A percentile compares a stretch with the other conserved stretches of the same genome.
phyloP scores from a whole-genome alignment of 2,329 filamentous ascomycete species.

The Hypoxylon sp. region DNA sequence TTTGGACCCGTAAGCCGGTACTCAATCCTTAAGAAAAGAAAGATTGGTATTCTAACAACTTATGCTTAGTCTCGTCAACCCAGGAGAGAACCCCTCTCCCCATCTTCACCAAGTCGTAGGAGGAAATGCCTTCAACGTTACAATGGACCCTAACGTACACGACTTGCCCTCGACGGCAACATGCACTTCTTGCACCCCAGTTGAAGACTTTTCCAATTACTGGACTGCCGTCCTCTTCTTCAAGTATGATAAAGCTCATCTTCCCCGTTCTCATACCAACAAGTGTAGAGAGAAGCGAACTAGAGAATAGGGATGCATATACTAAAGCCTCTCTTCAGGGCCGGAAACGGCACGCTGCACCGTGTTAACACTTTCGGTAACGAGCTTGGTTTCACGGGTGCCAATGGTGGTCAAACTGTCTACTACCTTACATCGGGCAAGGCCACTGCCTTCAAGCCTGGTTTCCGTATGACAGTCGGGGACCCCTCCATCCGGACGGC shows the following conservation, averaged over 20 bases:
- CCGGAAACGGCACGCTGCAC: slow-evolving; percentile 52
- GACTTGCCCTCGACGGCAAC: slow-evolving; percentile 50
- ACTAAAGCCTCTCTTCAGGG: slow-evolving; percentile 42
- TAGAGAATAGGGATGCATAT: not conserved
- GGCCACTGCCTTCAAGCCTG: slow-evolving; percentile 58
- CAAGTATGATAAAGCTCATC: slow-evolving; percentile 36
- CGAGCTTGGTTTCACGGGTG: slow-evolving; percentile 50
- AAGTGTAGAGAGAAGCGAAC: not conserved
- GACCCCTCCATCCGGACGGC: slow-evolving; percentile 54
- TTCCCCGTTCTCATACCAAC: not conserved
- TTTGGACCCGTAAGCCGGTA: slow-evolving; percentile 50
- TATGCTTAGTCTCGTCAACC: slow-evolving; percentile 49
- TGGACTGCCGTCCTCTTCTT: slow-evolving; percentile 51
- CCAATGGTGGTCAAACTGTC: slow-evolving; percentile 57
- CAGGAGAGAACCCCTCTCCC: slow-evolving; percentile 49
- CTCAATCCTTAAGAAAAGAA: not conserved
- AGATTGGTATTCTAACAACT: slow-evolving; percentile 28
- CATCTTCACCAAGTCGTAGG: slow-evolving; percentile 53
- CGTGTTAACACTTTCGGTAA: slow-evolving; percentile 54
- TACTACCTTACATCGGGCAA: slow-evolving; percentile 59
- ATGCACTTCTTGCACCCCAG: slow-evolving; percentile 51
- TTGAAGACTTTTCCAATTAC: slow-evolving; percentile 53
- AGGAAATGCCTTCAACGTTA: slow-evolving; percentile 52
- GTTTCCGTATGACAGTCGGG: slow-evolving; percentile 61
- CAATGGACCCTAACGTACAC: slow-evolving; percentile 48